Base-by-base conservation (phyloP, 2,329 filamentous ascomycete species). In the Alternaria arborescens region DNA sequence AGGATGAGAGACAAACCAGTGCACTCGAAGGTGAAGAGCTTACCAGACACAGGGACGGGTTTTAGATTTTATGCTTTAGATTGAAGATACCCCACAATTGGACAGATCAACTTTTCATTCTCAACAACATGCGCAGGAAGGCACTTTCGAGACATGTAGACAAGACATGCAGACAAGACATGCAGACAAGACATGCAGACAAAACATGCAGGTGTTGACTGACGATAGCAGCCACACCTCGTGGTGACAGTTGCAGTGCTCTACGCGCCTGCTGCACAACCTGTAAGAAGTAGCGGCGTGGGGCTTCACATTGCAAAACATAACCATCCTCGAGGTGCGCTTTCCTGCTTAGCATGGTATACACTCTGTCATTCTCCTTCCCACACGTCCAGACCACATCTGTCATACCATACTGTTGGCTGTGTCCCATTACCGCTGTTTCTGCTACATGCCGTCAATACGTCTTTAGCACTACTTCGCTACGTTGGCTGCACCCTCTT, bases 391-490 rank as follows among this genome's bases (percentile, higher is more conserved):
- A 32, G 14, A 34, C n/a, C 32, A 24, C n/a, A 30, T 18, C 6
- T 12, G n/a, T 24, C 41, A 28, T 36, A 44, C 44, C 52, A 40
- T 60, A 28, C 52, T n/a, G 44, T 54, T 26, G 26, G 41, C 34
- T 24, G 34, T 55, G 51, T 36, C 36, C 54, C 52, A 34, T 60
- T 60, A 46, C 55, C 54, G 55, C 41, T 56, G 41, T 53, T 61
- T 55, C 56, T 48, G 60, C 55, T 60, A 60, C 55, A 57, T 69
- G 64, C 65, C 60, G 61, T 62, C 66, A 64, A 60, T 61, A 65
- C 62, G 55, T 52, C 67, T 59, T 66, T 65, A 69, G 63, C 62
- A 68, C 44, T 60, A 58, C 67, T 66, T 71, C 51, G 64, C 61
- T 67, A 64, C 59, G 54, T 66, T 70, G 65, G 60, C 59, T 20